Evolutionary conservation across 2,329 filamentous ascomycete species (phyloP), one percentile per base, ranked within the genome.

Genomic region (Sclerotinia nivalis): DNA sequence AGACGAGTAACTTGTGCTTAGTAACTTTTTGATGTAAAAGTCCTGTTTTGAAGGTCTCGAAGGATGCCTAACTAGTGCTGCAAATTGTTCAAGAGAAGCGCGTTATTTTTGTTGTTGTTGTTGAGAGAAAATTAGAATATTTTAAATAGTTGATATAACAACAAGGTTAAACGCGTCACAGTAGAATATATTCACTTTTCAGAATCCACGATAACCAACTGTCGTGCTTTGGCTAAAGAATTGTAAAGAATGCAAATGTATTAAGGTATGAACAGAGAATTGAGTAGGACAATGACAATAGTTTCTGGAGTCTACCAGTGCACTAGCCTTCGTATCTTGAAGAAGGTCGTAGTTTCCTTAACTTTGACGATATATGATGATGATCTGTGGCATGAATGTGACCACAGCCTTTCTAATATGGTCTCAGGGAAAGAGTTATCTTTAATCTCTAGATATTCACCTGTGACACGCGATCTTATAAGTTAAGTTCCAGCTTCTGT

Each of bases 381-480:
- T 58, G 20, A 28, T 5, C 5, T 25, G 10, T 40, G 4, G 0
- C 0, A 4, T 1, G 13, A 5, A 28, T 15, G 5, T 52, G 15
- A 37, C 18, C 15, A 1, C 40, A 15, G 31, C 5, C 8, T 43
- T 20, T 12, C 52, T 28, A 31, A 52, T 22, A 43, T 52, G 4
- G 2, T 40, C 47, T 2, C 4, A 25, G 25, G 12, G 13, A 13
- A 40, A 13, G 12, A 13, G 1, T 40, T 40, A 31, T 13, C 12
- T 3, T 8, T 20, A 1, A 12, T 40, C 7, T 12, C 7, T 2
- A 13, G 0, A 50, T 37, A 40, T 52, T 13, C 3, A n/a, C 31
- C 1, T 50, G 5, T n/a, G 13, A 37, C 7, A 25, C 1, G 0
- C 8, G 8, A 37, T 40, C 0, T 9, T 10, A 0, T 40, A 13